Base-by-base conservation (phyloP, 2,329 filamentous ascomycete species). In the Ophiocordyceps camponoti-rufipedis region DNA sequence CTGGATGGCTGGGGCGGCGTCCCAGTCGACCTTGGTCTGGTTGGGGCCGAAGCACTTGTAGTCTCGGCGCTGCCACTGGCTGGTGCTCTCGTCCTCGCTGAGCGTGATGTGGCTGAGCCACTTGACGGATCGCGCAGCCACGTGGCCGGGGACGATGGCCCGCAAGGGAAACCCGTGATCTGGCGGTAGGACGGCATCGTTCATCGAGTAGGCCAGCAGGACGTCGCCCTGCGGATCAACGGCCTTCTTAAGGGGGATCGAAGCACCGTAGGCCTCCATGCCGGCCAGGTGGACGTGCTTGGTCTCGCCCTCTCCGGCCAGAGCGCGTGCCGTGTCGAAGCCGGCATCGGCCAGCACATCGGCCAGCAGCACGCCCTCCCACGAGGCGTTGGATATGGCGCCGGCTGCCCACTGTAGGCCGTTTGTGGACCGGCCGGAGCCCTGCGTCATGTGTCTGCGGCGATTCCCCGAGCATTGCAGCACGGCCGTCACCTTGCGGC, bases 11-110 rank as follows among this genome's bases (percentile, higher is more conserved):
- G 70, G 71, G 8, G 78, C 78, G 23, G 64, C 63, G 44, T 76
- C 72, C 77, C 78, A 82, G 57, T 80, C 70, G 6, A 75, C 70
- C 19, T 69, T 67, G 31, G 63, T 63, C 56, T 78, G 68, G 53
- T 80, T 80, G 4, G 78, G 78, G 0, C 78, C 75, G 48, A 82
- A 81, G 53, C 72, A 75, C 56, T 82, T 82, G 60, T 83, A 82
- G 55, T 83, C 79, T 16, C 72, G 68, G 19, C 74, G 67, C 55
- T 82, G 77, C 77, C 78, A 80, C 54, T 80, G 72, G 41, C 71
- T 78, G 4, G 68, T 60, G 51, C 75, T 79, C 57, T 84, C 80
- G 50, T 83, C 79, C 46, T 78, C 75, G 38, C 75, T 74, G 2
- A 83, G 64, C 0, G 73, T 69, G 45, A 84, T 76, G 41, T 72